phyloP scores from a whole-genome alignment of 2,329 filamentous ascomycete species.

The Orbilia oligospora region DNA sequence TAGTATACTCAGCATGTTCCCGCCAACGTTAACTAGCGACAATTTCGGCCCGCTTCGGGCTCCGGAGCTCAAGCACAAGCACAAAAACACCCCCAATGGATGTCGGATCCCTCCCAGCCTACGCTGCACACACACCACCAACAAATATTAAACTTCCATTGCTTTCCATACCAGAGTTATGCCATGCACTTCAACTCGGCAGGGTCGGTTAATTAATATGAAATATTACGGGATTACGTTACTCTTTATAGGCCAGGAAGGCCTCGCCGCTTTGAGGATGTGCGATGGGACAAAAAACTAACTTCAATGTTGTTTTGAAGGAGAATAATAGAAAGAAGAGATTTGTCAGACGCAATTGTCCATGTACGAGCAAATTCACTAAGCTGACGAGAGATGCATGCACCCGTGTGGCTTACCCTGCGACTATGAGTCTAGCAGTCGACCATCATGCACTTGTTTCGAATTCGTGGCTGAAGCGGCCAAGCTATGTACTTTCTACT shows the following conservation, averaged over 20 bases:
- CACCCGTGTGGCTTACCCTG: background rate
- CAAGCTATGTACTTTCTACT: background rate
- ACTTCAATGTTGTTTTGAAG: background rate
- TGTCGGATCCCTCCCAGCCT: background rate
- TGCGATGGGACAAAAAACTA: background rate
- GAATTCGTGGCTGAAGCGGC: slow-evolving; percentile 1
- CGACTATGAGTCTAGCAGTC: too few relatives aligned
- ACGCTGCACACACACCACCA: background rate
- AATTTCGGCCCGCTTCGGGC: slow-evolving; percentile 9
- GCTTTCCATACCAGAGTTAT: background rate
- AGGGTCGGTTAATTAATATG: too few relatives aligned
- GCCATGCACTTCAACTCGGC: background rate
- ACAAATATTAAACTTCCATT: background rate
- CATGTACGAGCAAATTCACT: background rate
- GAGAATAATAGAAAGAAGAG: background rate
- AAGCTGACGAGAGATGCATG: slow-evolving; percentile 5
- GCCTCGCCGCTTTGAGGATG: background rate
- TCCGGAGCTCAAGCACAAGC: background rate
- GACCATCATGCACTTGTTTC: background rate
- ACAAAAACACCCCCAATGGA: background rate
- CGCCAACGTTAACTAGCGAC: background rate
- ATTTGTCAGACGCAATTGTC: too few relatives aligned
- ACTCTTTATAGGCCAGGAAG: background rate
- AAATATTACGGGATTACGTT: background rate
- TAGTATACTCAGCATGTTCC: too few relatives aligned